Conservation (phyloP, 192 early-diverging fungal species). For the Irineochytrium annulatum region DNA sequence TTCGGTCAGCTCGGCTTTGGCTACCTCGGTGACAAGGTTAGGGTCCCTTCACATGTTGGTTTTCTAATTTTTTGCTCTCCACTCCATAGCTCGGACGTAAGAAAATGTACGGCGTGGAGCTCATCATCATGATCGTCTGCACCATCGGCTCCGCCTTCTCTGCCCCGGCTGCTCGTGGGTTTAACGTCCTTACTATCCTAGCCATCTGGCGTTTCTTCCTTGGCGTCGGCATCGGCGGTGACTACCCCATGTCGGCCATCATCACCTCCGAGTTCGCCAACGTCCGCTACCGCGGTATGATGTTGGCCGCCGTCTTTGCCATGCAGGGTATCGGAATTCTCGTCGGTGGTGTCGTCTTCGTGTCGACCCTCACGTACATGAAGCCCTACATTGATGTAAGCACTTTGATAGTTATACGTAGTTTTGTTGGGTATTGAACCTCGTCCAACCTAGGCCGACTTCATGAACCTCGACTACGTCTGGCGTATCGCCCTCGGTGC, state of each 20-base stretch:
- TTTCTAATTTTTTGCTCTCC: no score
- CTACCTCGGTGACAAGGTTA: constrained; percentile 81
- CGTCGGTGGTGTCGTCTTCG: constrained; percentile 68
- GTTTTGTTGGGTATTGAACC: no score
- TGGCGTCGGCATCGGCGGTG: constrained; percentile 90
- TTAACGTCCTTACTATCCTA: constrained; percentile 66
- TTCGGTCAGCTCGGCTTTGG: constrained; percentile 90
- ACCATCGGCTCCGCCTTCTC: constrained; percentile 78
- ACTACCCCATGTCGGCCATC: constrained; percentile 91
- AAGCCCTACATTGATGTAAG: constrained; percentile 63
- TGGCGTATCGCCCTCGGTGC: constrained; percentile 88
- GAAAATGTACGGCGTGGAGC: constrained; percentile 80
- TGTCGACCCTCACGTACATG: constrained; percentile 71
- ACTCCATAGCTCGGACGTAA: constrained; percentile 87
- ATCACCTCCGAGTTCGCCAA: constrained; percentile 91
- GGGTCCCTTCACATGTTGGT: constrained; percentile 57
- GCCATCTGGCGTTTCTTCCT: constrained; percentile 88
- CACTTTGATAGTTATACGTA: no score
- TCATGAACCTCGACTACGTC: constrained; percentile 68
- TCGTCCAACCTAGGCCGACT: constrained; percentile 57
- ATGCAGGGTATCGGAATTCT: constrained; percentile 93
- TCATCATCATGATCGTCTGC: constrained; percentile 86
- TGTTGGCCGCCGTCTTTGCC: constrained; percentile 86
- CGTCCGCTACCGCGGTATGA: constrained; percentile 74
- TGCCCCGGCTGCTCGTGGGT: constrained; percentile 61